phyloP scores from a whole-genome alignment of 768 basidiomycete genomes.

The Ramaria rubella region DNA sequence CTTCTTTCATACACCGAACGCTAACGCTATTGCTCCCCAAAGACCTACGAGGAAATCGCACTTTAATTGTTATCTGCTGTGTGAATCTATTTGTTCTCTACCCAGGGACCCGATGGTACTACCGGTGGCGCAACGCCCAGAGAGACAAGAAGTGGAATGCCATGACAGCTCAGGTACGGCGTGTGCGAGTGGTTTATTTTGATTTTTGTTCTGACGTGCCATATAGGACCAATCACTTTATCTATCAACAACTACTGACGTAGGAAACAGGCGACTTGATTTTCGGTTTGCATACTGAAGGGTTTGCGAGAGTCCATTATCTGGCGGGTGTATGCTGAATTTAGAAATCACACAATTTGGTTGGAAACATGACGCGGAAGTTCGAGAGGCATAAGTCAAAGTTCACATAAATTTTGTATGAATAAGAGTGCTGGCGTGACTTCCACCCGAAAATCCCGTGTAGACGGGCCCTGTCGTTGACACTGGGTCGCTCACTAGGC shows the following conservation, averaged over 20 bases:
- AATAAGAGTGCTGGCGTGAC: too few species aligned
- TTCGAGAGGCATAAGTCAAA: too few species aligned
- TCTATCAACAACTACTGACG: conserved; percentile 28
- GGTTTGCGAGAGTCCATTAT: not conserved
- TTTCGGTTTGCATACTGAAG: conserved; percentile 26
- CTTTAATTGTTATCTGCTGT: conserved; percentile 45
- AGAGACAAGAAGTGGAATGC: conserved; percentile 50
- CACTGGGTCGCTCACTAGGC: too few species aligned
- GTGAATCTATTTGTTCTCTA: conserved; percentile 49
- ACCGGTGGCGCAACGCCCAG: conserved; percentile 51
- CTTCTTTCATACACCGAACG: not conserved
- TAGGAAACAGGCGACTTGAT: conserved; percentile 26
- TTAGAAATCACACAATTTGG: not conserved
- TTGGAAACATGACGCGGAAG: too few species aligned
- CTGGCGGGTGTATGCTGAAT: not conserved
- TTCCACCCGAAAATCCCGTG: too few species aligned
- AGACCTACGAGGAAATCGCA: conserved; percentile 54
- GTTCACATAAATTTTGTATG: too few species aligned
- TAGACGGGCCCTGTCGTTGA: too few species aligned
- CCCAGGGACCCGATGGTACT: conserved; percentile 47
- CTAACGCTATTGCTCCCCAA: not conserved
- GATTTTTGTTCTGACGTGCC: not conserved
- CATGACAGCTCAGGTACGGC: conserved; percentile 38
- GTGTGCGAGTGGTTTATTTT: not conserved
- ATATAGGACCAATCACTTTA: conserved; percentile 27